A percentile compares a stretch with the other conserved stretches of the same genome.
Evolutionary conservation across 345 rosid species (phyloP).

Genomic region (Rhodamnia argentea): DNA sequence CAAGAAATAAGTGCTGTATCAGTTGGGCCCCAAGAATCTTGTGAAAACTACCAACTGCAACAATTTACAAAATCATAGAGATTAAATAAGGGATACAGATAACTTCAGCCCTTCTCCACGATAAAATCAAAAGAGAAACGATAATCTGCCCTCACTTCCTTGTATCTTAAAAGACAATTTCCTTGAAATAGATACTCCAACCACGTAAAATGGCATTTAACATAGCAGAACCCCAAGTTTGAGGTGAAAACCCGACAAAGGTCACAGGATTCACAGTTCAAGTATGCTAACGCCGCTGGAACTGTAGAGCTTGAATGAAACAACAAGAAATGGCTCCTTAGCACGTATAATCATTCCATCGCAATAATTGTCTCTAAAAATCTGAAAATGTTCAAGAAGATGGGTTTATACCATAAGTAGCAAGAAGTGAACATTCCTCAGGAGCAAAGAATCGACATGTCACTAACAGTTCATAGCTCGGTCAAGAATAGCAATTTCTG

Average conservation of each 20-base stretch:
- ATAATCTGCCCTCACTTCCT: background rate
- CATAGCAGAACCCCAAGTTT: background rate
- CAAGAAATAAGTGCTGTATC: background rate
- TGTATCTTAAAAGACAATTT: background rate
- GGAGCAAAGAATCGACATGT: background rate
- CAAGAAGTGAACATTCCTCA: background rate
- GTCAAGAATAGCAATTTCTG: background rate
- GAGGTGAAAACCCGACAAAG: background rate
- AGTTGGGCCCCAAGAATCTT: background rate
- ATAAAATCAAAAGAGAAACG: background rate
- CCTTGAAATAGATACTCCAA: background rate
- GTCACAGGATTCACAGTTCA: background rate
- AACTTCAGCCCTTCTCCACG: background rate
- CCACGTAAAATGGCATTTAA: background rate
- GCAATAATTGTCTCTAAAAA: background rate
- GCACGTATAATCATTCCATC: background rate
- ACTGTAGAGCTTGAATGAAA: background rate
- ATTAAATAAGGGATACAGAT: background rate
- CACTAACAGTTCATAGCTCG: background rate
- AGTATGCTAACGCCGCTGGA: background rate
- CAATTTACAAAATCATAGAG: background rate
- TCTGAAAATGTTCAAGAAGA: background rate
- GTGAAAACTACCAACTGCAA: background rate
- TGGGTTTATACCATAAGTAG: background rate
- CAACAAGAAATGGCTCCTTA: background rate